phyloP scores from a whole-genome alignment of 1,284 basidiomycete species.

The Gomphus bonarii region DNA sequence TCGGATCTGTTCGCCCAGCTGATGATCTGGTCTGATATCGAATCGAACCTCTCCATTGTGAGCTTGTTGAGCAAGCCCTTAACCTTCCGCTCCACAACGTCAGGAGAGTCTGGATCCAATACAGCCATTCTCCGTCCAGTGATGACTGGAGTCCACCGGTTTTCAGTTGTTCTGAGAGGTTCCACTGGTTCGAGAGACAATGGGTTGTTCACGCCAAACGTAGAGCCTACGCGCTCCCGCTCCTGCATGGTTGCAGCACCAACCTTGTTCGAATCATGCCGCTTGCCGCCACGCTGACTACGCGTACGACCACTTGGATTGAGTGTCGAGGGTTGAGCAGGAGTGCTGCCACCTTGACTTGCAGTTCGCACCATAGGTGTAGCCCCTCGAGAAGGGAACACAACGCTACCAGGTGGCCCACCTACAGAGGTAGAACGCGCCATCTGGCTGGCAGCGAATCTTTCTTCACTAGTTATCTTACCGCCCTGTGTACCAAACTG shows the following conservation, averaged over 20 bases:
- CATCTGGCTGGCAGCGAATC: conserved; percentile 41
- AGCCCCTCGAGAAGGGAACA: conserved; percentile 35
- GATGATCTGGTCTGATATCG: conserved; percentile 89
- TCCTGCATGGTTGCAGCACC: conserved; percentile 12
- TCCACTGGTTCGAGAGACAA: conserved; percentile 50
- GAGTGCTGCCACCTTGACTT: conserved; percentile 47
- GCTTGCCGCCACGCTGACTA: conserved; percentile 53
- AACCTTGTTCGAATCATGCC: conserved; percentile 34
- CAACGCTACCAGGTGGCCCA: conserved; percentile 31
- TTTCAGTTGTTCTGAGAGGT: conserved; percentile 69
- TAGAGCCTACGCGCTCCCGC: conserved; percentile 19
- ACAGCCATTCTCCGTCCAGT: conserved; percentile 26
- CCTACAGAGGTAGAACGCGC: conserved; percentile 15
- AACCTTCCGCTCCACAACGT: conserved; percentile 89
- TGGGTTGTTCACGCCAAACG: conserved; percentile 14
- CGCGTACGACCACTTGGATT: conserved; percentile 35
- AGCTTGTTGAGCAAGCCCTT: conserved; percentile 92
- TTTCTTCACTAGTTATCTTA: conserved; percentile 64
- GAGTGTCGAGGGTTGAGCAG: conserved; percentile 10
- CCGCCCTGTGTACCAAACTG: conserved; percentile 51
- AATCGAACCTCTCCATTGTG: conserved; percentile 94
- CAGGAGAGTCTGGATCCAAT: conserved; percentile 59
- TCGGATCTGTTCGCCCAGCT: conserved; percentile 91
- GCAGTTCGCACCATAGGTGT: conserved; percentile 61
- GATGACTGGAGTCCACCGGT: conserved; percentile 66